Evolutionary conservation across 768 basidiomycete species (phyloP).

Genomic region (Polyporus arcularius): DNA sequence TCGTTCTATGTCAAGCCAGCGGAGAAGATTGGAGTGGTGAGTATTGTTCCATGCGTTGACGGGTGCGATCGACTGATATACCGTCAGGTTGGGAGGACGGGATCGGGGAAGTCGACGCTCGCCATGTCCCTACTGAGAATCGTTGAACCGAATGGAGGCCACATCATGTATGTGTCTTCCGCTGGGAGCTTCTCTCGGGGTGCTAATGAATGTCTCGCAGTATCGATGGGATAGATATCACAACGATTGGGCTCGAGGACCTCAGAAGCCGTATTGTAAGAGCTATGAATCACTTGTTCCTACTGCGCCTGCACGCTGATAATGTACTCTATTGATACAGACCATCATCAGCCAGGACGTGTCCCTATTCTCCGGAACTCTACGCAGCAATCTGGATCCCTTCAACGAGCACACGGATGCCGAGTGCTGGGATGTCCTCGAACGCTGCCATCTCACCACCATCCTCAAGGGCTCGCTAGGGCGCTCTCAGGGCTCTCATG

Average conservation of each 20-base stretch:
- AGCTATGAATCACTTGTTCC: neutral
- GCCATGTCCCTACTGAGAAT: constrained; percentile 50
- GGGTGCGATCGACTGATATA: neutral
- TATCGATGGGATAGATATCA: constrained; percentile 73
- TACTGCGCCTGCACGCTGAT: neutral
- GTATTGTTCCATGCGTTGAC: constrained; percentile 22
- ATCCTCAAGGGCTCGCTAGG: constrained; percentile 35
- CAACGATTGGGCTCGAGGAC: constrained; percentile 67
- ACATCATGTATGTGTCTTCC: constrained; percentile 49
- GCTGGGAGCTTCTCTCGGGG: neutral
- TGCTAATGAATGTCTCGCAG: constrained; percentile 28
- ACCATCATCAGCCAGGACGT: constrained; percentile 79
- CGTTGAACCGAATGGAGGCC: constrained; percentile 57
- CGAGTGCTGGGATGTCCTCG: constrained; percentile 67
- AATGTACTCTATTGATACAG: constrained; percentile 31
- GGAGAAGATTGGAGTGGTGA: constrained; percentile 70
- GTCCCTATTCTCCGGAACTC: constrained; percentile 70
- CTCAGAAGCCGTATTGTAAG: constrained; percentile 59
- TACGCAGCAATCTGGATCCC: constrained; percentile 74
- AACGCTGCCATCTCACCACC: constrained; percentile 59
- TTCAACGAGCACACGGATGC: constrained; percentile 55
- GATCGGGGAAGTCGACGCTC: constrained; percentile 46
- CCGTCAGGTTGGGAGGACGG: constrained; percentile 65
- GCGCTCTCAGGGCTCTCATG: neutral
- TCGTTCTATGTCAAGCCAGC: constrained; percentile 60